Evolutionary conservation across 2,329 filamentous ascomycete genomes (phyloP).

Genomic region (Aspergillus caelatus): DNA sequence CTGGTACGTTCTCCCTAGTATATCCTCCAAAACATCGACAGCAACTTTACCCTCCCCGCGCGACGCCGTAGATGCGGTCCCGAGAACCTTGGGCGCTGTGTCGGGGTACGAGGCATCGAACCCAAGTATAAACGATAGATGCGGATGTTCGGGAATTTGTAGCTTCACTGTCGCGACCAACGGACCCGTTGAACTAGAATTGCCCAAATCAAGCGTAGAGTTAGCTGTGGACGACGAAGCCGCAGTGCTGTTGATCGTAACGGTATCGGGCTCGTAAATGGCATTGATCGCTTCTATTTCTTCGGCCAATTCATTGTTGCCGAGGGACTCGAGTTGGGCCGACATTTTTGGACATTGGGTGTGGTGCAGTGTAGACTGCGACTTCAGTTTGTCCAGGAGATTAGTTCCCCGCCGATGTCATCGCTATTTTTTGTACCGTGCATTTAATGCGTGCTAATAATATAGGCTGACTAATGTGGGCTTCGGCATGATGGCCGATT

Average conservation of each 20-base stretch:
- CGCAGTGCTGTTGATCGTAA: slow-evolving; percentile 46
- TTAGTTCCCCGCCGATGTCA: slow-evolving; percentile 16
- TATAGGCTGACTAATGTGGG: not conserved
- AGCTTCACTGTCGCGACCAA: slow-evolving; percentile 58
- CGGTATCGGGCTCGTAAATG: slow-evolving; percentile 67
- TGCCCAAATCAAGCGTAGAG: slow-evolving; percentile 32
- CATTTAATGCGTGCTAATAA: not conserved
- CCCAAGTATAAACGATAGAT: slow-evolving; percentile 55
- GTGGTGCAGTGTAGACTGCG: not conserved
- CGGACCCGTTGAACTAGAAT: slow-evolving; percentile 16
- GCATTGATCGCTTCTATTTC: slow-evolving; percentile 53
- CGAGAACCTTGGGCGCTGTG: slow-evolving; percentile 70
- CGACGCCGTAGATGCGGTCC: slow-evolving; percentile 75
- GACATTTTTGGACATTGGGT: slow-evolving; percentile 14
- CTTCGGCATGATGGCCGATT: not conserved
- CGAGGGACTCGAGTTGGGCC: slow-evolving; percentile 28
- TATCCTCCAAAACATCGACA: slow-evolving; percentile 68
- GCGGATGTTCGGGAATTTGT: slow-evolving; percentile 62
- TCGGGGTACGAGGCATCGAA: slow-evolving; percentile 78
- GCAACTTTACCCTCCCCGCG: slow-evolving; percentile 73
- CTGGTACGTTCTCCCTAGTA: slow-evolving; percentile 68
- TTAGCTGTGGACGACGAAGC: slow-evolving; percentile 25
- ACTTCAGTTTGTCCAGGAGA: not conserved
- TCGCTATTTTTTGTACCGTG: slow-evolving; percentile 3
- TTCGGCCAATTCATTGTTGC: slow-evolving; percentile 46